Conservation (phyloP, 495 filamentous ascomycete species). For the Trichocladium antarcticum region DNA sequence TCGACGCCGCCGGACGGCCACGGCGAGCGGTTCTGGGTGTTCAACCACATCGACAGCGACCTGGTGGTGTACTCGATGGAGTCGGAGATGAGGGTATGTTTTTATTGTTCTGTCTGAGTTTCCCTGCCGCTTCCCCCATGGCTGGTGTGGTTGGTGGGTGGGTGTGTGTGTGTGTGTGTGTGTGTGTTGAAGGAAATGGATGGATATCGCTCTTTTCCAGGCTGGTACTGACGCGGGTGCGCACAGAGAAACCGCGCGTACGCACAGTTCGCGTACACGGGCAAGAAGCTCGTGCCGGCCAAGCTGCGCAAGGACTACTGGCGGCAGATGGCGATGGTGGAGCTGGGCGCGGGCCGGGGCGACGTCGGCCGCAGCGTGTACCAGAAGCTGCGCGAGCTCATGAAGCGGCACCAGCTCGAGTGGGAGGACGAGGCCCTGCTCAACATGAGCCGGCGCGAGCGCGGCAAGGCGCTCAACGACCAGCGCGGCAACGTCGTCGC, state of each 20-base stretch:
- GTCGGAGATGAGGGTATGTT: constrained; percentile 54
- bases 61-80: constrained; percentile 74
- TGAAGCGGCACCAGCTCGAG: constrained; percentile 52
- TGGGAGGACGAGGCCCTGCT: constrained; percentile 43
- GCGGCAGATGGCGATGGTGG: constrained; percentile 65
- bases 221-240: too few species aligned
- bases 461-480: constrained; percentile 61
- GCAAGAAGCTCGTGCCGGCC: constrained; percentile 76
- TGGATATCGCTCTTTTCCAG: too few species aligned
- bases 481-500: constrained; percentile 83
- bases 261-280: constrained; percentile 68
- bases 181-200: too few species aligned
- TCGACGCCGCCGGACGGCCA: constrained; percentile 36
- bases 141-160: too few species aligned
- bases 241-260: background rate
- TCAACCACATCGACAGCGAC: constrained; percentile 66
- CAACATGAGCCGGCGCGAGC: constrained; percentile 39
- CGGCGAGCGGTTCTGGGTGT: constrained; percentile 65
- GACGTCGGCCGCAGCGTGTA: constrained; percentile 61
- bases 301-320: constrained; percentile 83
- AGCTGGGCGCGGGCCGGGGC: constrained; percentile 45
- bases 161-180: too few species aligned
- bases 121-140: background rate
- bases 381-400: constrained; percentile 73
- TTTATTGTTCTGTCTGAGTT: background rate